Evolutionary conservation across 495 filamentous ascomycete genomes (phyloP).

Genomic region (Schizothecium vesticola): DNA sequence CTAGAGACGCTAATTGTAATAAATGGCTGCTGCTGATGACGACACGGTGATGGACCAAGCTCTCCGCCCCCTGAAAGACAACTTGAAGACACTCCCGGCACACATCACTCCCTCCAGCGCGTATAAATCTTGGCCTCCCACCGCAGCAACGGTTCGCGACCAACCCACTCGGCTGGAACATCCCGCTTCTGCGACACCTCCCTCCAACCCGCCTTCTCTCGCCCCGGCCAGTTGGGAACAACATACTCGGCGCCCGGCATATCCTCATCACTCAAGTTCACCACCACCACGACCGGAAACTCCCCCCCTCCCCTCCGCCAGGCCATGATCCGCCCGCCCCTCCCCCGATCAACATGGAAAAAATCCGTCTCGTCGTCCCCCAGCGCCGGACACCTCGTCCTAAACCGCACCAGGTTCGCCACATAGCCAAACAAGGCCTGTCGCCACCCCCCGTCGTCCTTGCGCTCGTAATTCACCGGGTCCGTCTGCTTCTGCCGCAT

Average conservation of each 20-base stretch:
- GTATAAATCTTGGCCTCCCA: constrained; percentile 33
- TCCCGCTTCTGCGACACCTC: constrained; percentile 24
- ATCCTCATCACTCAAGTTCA: constrained; percentile 28
- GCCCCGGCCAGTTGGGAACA: constrained; percentile 24
- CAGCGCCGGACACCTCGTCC: constrained; percentile 24
- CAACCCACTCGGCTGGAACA: constrained; percentile 28
- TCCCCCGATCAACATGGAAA: constrained; percentile 24
- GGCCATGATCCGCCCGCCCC: constrained; percentile 27
- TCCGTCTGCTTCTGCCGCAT: constrained; percentile 27
- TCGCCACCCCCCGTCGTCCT: constrained; percentile 25
- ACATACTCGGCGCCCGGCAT: constrained; percentile 24
- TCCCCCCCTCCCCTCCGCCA: constrained; percentile 20
- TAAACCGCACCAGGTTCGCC: constrained; percentile 19
- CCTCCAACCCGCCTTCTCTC: constrained; percentile 20
- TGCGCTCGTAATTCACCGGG: constrained; percentile 29
- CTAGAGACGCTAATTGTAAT: background rate
- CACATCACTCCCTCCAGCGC: constrained; percentile 19
- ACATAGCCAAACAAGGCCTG: constrained; percentile 25
- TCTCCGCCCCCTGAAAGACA: background rate
- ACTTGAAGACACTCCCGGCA: background rate
- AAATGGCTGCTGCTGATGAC: background rate
- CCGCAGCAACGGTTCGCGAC: constrained; percentile 23
- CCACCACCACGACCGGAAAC: constrained; percentile 24
- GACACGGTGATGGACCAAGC: background rate
- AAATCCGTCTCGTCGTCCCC: constrained; percentile 28